phyloP scores from a whole-genome alignment of 306 rosid genomes.

The Medicago ruthenica region DNA sequence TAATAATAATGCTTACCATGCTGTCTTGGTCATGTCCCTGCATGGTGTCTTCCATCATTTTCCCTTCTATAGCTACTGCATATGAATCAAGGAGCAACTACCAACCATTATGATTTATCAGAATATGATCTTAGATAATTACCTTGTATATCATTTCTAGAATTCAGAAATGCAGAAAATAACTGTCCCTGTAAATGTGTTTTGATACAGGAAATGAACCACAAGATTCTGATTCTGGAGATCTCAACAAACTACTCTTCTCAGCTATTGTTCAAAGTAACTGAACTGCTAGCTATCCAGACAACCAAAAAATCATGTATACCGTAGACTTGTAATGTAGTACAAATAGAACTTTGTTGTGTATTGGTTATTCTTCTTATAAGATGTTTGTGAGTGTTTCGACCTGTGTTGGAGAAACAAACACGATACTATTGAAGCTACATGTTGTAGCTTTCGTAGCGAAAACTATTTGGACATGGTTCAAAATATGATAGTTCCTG shows the following conservation, averaged over 20 bases:
- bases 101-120: background rate
- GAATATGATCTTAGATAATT: conserved; percentile 19
- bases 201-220: conserved; percentile 67
- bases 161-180: conserved; percentile 1
- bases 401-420: too few species aligned
- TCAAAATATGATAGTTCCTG: too few species aligned
- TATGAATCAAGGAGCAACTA: conserved; percentile 1
- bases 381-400: too few species aligned
- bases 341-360: too few species aligned
- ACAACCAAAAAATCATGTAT: background rate
- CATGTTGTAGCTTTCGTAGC: too few species aligned
- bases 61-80: conserved; percentile 9
- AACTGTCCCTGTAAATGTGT: background rate
- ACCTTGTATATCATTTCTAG: background rate
- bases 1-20: background rate
- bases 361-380: too few species aligned
- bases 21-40: background rate
- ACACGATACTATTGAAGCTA: too few species aligned
- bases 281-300: conserved; percentile 40
- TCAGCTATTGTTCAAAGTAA: conserved; percentile 73
- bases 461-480: too few species aligned
- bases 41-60: conserved; percentile 5
- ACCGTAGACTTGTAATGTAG: conserved; percentile 2
- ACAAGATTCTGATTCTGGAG: conserved; percentile 56
- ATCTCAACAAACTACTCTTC: conserved; percentile 79